Evolutionary conservation across 495 filamentous ascomycete genomes (phyloP), one percentile per base, ranked within the genome.

Genomic region (Elasticomyces elasticus): DNA sequence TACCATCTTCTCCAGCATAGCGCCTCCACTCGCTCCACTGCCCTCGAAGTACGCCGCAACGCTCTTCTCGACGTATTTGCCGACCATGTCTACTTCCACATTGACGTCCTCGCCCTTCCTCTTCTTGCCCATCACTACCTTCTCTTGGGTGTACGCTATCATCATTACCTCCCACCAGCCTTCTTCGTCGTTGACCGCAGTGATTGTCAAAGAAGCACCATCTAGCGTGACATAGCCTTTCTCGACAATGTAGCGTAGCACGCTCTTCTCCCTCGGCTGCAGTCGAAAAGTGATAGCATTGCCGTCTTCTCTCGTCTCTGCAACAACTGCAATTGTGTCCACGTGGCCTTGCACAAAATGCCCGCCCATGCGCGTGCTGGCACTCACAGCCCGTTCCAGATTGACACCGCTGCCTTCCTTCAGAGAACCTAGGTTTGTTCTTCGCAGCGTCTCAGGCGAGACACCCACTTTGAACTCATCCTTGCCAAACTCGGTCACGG

Each of bases 21-120:
- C 76, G 58, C 80, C 76, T 25, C 79, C 74, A 19, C 76, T 78
- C 25, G 75, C 74, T 30, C 68, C 72, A 50, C 67, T 51, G 7
- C 74, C 73, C 38, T 72, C 72, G 59, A 89, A 71, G 54, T 86
- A 85, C n/a, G 78, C 84, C 47, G 73, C 70, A 60, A 88, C 82
- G 54, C 86, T 89, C 80, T 96, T 99, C 81, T 96, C 94, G 19
- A 96, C 90, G 67, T 97, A 96, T 77, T 99, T 99, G 4, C 91
- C 94, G 60, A 96, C 83, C 76, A 95, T 89, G 69, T 99, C 94
- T 48, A 97, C 94, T 76, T 99, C 94, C 17, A 97, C 83, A 68
- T 99, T 99, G 27, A 97, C 89, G 47, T 79, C 75, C 5, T 95
- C 89, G 1, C 94, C 90, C n/a, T 73, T 69, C 67, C 76, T 73